These are phyloP conservation scores for Zoysia matrella DNA, from an alignment of 202 grass and related monocot species.

Conservation along the genomic window DNA sequence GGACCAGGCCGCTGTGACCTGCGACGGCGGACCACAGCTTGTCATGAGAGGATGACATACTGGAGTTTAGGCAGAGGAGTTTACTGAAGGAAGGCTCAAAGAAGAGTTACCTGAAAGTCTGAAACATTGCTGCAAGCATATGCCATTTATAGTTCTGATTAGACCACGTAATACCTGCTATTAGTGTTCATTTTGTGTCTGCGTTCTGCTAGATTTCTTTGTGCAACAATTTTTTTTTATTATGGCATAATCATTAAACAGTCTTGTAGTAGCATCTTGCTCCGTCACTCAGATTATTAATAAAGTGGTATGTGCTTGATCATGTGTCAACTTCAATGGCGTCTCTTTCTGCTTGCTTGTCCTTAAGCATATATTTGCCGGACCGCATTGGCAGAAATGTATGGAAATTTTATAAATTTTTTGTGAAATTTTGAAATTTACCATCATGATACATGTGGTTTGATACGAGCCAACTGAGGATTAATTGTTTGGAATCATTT, in stretches of 20 bases:
- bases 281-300: constrained; percentile 10
- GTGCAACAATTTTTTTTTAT: constrained; percentile 9
- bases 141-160: constrained; percentile 27
- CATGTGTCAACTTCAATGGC: constrained; percentile 2
- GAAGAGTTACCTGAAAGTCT: constrained; percentile 24
- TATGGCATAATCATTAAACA: constrained; percentile 46
- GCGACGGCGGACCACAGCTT: background rate
- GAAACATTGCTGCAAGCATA: constrained; percentile 7
- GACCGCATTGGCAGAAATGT: background rate
- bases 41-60: constrained; percentile 53
- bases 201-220: constrained; percentile 23
- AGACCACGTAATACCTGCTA: background rate
- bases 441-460: background rate
- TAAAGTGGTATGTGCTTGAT: constrained; percentile 36
- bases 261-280: constrained; percentile 46
- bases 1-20: constrained; percentile 64
- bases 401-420: background rate
- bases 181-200: background rate
- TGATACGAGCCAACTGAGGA: background rate
- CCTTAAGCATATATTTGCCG: background rate
- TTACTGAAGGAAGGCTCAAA: constrained; percentile 26
- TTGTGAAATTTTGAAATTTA: background rate
- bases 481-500: background rate
- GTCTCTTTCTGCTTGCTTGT: background rate
- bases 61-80: constrained; percentile 18